Evolutionary conservation across 495 filamentous ascomycete genomes (phyloP).

Genomic region (Penicillium cosmopolitanum): DNA sequence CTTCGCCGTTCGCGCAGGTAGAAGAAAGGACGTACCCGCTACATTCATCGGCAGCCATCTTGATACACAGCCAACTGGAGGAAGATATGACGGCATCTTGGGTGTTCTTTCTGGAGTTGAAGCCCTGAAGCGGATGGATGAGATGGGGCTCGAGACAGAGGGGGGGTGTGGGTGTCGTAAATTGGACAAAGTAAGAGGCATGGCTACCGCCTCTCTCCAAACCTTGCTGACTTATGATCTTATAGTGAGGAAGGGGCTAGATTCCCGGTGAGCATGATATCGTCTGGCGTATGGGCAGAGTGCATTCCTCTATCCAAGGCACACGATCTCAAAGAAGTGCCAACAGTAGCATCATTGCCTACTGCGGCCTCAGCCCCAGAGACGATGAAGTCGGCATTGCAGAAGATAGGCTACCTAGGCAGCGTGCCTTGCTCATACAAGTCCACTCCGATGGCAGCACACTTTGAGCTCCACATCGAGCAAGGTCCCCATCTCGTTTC

Average conservation of each 20-base stretch:
- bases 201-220: neutral
- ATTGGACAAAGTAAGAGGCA: slow-evolving; percentile 71
- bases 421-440: slow-evolving; percentile 57
- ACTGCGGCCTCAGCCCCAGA: slow-evolving; percentile 52
- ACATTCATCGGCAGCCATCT: slow-evolving; percentile 76
- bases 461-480: slow-evolving; percentile 86
- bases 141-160: slow-evolving; percentile 68
- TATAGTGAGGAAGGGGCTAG: slow-evolving; percentile 74
- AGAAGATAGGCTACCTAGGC: slow-evolving; percentile 74
- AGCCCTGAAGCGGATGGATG: slow-evolving; percentile 68
- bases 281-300: slow-evolving; percentile 78
- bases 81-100: slow-evolving; percentile 74
- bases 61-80: slow-evolving; percentile 78
- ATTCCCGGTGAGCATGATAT: slow-evolving; percentile 77
- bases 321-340: slow-evolving; percentile 59
- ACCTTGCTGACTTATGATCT: slow-evolving; percentile 15
- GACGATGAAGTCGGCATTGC: slow-evolving; percentile 69
- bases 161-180: slow-evolving; percentile 73
- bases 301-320: slow-evolving; percentile 65
- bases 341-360: slow-evolving; percentile 48
- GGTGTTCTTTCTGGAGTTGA: slow-evolving; percentile 75
- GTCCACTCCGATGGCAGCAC: slow-evolving; percentile 71
- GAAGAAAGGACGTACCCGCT: slow-evolving; percentile 54
- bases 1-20: slow-evolving; percentile 70
- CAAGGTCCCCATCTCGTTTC: slow-evolving; percentile 74